phyloP scores from a whole-genome alignment of 148 eudicot species.

The Persicaria tinctoria region DNA sequence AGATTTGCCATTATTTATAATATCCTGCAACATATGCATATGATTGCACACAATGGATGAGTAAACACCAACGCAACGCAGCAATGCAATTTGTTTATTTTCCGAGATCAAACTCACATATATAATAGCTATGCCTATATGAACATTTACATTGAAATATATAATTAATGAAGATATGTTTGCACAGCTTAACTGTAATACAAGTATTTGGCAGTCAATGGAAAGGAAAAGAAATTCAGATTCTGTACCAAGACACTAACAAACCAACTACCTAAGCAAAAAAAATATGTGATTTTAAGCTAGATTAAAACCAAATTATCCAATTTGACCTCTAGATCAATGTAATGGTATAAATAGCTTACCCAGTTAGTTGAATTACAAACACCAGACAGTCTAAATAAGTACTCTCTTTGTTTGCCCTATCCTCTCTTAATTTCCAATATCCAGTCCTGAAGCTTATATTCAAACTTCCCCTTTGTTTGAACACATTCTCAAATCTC shows the following conservation, averaged over 20 bases:
- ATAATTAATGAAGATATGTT: background rate
- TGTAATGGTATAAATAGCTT: background rate
- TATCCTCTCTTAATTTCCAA: background rate
- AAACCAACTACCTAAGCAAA: background rate
- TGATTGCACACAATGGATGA: background rate
- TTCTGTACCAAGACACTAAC: background rate
- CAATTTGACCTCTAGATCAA: background rate
- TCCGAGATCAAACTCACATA: background rate
- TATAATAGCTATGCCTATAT: too few relatives aligned
- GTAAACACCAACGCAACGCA: background rate
- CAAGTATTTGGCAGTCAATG: background rate
- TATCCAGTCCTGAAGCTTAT: background rate
- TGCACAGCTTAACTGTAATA: background rate
- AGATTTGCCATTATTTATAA: slow-evolving; percentile 68
- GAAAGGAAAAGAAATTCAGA: background rate
- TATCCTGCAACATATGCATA: slow-evolving; percentile 42
- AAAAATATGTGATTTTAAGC: background rate
- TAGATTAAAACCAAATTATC: background rate
- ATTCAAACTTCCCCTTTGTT: background rate
- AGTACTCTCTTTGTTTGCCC: too few relatives aligned
- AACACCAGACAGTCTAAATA: background rate
- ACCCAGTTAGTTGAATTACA: background rate
- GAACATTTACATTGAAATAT: background rate
- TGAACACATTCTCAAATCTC: background rate
- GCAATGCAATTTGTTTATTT: background rate